A percentile compares a stretch with the other conserved stretches of the same genome.
Evolutionary conservation across 768 basidiomycete species (phyloP).

Genomic region (Pisolithus microcarpus): DNA sequence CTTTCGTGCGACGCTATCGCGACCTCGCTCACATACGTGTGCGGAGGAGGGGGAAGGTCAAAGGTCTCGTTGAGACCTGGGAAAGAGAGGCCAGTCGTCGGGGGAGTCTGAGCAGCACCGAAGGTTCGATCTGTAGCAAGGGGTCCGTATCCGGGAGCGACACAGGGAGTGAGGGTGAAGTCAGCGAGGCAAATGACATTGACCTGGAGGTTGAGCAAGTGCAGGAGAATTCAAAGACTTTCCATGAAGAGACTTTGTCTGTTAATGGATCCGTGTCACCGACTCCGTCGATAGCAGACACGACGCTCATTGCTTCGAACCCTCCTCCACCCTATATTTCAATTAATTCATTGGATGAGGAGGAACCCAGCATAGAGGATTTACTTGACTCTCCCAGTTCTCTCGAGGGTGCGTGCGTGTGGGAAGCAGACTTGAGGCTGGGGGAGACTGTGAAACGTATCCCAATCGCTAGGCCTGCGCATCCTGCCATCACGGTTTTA

Average conservation of each 20-base stretch:
- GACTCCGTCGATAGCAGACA: neutral
- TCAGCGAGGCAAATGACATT: neutral
- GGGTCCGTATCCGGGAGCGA: slow-evolving; percentile 16
- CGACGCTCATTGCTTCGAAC: neutral
- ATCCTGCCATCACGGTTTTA: neutral
- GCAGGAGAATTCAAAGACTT: neutral
- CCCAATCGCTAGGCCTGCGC: slow-evolving; percentile 1
- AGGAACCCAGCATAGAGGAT: slow-evolving; percentile 25
- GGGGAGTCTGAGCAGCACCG: slow-evolving; percentile 20
- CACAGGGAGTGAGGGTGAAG: slow-evolving; percentile 14
- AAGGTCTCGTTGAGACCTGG: slow-evolving; percentile 30
- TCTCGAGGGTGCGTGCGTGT: slow-evolving; percentile 23
- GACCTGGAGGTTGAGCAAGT: no score
- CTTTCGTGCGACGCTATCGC: slow-evolving; percentile 17
- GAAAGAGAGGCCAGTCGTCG: slow-evolving; percentile 13
- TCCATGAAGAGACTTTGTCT: no score
- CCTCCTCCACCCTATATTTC: slow-evolving; percentile 2
- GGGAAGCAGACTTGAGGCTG: slow-evolving; percentile 24
- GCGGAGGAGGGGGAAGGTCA: slow-evolving; percentile 24
- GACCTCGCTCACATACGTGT: slow-evolving; percentile 22
- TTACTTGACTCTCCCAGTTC: slow-evolving; percentile 18
- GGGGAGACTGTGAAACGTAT: slow-evolving; percentile 26
- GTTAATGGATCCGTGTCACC: no score
- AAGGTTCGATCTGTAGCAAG: slow-evolving; percentile 16
- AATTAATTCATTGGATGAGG: slow-evolving; percentile 10